phyloP scores from a whole-genome alignment of 2,329 filamentous ascomycete species.

The Bipolaris zeicola region DNA sequence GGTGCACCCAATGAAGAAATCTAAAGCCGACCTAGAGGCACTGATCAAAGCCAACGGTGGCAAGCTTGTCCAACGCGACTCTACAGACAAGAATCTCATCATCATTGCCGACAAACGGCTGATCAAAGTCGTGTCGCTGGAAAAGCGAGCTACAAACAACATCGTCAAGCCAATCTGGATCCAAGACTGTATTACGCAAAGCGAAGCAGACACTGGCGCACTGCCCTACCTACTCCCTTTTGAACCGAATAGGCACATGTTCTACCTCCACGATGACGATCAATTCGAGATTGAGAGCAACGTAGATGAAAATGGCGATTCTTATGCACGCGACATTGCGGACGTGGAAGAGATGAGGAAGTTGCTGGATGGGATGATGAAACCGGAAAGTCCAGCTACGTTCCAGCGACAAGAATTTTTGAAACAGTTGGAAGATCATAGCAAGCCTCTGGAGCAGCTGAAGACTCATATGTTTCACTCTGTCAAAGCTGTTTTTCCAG shows the following conservation, averaged over 20 bases:
- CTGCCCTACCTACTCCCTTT: constrained; percentile 67
- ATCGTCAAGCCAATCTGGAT: constrained; percentile 84
- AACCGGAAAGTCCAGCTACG: constrained; percentile 14
- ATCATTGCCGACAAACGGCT: constrained; percentile 78
- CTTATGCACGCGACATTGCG: constrained; percentile 74
- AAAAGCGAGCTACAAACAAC: constrained; percentile 71
- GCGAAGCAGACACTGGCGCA: constrained; percentile 59
- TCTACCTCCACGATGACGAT: constrained; percentile 67
- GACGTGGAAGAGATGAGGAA: constrained; percentile 64
- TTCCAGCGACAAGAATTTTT: constrained; percentile 32
- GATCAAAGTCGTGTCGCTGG: constrained; percentile 82
- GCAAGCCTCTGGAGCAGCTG: constrained; percentile 27
- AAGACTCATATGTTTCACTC: constrained; percentile 42
- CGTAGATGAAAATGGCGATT: constrained; percentile 80
- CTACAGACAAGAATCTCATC: constrained; percentile 65
- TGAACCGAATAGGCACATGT: constrained; percentile 71
- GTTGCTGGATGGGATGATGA: constrained; percentile 47
- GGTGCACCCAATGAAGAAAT: constrained; percentile 69
- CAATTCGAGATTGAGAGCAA: constrained; percentile 63
- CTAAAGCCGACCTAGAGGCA: constrained; percentile 78
- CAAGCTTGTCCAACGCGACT: constrained; percentile 74
- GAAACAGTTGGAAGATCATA: constrained; percentile 37
- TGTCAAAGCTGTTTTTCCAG: constrained; percentile 29
- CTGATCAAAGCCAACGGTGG: constrained; percentile 86
- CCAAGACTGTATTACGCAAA: constrained; percentile 74